Evolutionary conservation across 2,329 filamentous ascomycete genomes (phyloP).

Genomic region (Lachnellula subtilissima): DNA sequence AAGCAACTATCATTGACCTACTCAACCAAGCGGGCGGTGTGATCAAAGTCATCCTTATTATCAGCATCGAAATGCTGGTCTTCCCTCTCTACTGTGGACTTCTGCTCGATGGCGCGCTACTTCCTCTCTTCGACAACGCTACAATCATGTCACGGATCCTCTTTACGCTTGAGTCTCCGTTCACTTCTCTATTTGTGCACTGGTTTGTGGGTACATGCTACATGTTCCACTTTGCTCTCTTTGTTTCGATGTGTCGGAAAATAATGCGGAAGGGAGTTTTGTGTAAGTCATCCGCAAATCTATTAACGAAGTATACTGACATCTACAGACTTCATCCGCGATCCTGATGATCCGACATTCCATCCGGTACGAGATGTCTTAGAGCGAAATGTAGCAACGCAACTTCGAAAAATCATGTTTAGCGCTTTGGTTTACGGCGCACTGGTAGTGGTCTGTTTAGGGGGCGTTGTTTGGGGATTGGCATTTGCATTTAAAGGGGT

Average conservation of each 20-base stretch:
- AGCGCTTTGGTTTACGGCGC: conserved; percentile 94
- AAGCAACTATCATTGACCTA: conserved; percentile 74
- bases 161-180: conserved; percentile 73
- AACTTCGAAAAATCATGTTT: conserved; percentile 93
- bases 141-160: conserved; percentile 71
- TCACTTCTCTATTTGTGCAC: conserved; percentile 92
- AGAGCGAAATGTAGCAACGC: conserved; percentile 85
- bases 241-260: conserved; percentile 98
- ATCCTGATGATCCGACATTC: conserved; percentile 97
- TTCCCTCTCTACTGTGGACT: conserved; percentile 95
- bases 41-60: conserved; percentile 96
- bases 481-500: conserved; percentile 62
- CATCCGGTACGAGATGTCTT: conserved; percentile 95
- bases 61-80: conserved; percentile 97
- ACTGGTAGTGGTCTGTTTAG: conserved; percentile 85
- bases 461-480: conserved; percentile 93
- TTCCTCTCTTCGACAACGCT: conserved; percentile 82
- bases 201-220: conserved; percentile 99
- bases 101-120: conserved; percentile 78
- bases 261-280: conserved; percentile 93
- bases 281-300: conserved; percentile 51
- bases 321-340: conserved; percentile 79
- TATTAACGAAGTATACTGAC: conserved; percentile 28
- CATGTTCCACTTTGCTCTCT: conserved; percentile 99
- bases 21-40: conserved; percentile 93